phyloP scores from a whole-genome alignment of 768 basidiomycete genomes.

The Kwoniella mangroviensis region DNA sequence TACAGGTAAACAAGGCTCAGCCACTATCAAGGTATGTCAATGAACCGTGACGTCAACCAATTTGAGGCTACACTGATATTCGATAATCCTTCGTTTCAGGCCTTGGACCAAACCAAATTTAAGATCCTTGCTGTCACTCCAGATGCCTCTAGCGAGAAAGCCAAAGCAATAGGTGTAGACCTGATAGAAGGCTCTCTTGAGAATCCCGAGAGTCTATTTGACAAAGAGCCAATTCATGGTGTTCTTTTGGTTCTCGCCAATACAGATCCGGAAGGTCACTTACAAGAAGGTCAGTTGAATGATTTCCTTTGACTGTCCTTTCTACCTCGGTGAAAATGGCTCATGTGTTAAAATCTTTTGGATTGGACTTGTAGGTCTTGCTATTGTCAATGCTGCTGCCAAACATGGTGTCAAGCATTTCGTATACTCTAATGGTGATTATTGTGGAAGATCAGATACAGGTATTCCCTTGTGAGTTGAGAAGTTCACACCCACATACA shows the following conservation, averaged over 20 bases:
- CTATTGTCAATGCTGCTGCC: constrained; percentile 23
- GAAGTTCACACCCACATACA: background rate
- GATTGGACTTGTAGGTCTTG: constrained; percentile 10
- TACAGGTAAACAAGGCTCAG: constrained; percentile 32
- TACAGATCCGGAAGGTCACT: constrained; percentile 3
- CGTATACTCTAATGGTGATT: constrained; percentile 27
- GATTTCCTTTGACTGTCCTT: background rate
- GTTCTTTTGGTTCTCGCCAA: constrained; percentile 16
- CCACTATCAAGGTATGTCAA: constrained; percentile 20
- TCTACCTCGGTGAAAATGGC: too few relatives aligned
- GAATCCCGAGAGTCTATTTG: constrained; percentile 21
- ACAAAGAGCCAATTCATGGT: constrained; percentile 25
- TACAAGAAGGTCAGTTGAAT: constrained; percentile 11
- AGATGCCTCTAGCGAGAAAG: constrained; percentile 14
- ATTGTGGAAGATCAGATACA: constrained; percentile 13
- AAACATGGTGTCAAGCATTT: constrained; percentile 29
- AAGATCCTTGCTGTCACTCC: constrained; percentile 29
- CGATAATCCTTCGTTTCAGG: too few relatives aligned
- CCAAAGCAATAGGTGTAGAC: constrained; percentile 22
- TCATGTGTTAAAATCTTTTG: too few relatives aligned
- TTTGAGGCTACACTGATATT: background rate
- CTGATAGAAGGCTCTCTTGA: constrained; percentile 26
- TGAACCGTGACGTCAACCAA: background rate
- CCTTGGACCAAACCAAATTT: constrained; percentile 17
- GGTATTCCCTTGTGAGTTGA: constrained; percentile 14